phyloP scores from a whole-genome alignment of 2,329 filamentous ascomycete genomes.

The Zymoseptoria passerinii region DNA sequence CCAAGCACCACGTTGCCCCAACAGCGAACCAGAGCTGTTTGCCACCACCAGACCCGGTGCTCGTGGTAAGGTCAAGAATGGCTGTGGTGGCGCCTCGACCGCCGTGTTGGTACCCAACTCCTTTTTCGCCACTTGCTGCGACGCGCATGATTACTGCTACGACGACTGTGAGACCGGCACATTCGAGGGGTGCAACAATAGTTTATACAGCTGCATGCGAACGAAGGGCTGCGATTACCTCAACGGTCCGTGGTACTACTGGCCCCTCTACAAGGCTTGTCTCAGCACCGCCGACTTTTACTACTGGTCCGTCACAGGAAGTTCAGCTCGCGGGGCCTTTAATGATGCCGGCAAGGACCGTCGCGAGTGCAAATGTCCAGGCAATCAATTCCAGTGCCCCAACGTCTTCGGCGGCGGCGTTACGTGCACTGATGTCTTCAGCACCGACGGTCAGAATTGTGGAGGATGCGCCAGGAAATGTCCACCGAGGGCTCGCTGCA shows the following conservation, averaged over 20 bases:
- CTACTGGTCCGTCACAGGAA: background rate
- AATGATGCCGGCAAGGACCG: background rate
- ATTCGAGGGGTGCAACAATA: conserved; percentile 4
- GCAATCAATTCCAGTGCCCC: background rate
- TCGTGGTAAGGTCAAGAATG: too few species aligned
- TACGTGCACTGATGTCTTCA: conserved; percentile 3
- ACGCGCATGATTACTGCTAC: conserved; percentile 5
- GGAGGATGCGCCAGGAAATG: conserved; percentile 7
- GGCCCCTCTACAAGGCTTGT: background rate
- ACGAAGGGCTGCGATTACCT: background rate
- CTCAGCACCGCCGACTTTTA: conserved; percentile 6
- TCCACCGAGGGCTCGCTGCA: conserved; percentile 1
- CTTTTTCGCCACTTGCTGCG: conserved; percentile 3
- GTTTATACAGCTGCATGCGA: conserved; percentile 1
- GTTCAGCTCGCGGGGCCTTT: background rate
- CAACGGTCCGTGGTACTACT: conserved; percentile 2
- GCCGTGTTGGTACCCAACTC: conserved; percentile 2
- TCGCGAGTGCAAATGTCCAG: conserved; percentile 4
- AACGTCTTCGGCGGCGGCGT: background rate
- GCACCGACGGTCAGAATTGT: conserved; percentile 4
- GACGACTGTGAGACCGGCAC: conserved; percentile 7
- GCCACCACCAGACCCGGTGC: too few species aligned
- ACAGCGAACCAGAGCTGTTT: too few species aligned
- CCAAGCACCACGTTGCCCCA: too few species aligned
- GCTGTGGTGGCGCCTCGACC: conserved; percentile 2